Evolutionary conservation across 441 rosid species (phyloP).

Genomic region (Gossypium aridum): DNA sequence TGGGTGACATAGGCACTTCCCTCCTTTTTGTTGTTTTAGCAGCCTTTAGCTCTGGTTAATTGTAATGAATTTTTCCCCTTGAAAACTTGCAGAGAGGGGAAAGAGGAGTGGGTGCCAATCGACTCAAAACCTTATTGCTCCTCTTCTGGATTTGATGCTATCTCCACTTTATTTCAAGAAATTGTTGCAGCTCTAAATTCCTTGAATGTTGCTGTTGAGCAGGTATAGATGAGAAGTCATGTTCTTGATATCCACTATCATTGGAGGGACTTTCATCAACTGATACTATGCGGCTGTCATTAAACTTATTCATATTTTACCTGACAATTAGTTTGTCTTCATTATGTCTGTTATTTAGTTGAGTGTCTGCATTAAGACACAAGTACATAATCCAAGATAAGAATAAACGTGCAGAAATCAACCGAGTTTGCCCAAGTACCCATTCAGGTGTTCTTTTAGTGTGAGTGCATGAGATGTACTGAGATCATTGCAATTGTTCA

Average conservation of each 20-base stretch:
- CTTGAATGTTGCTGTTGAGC: constrained; percentile 74
- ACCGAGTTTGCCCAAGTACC: background rate
- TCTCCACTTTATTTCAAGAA: constrained; percentile 60
- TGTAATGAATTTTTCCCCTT: background rate
- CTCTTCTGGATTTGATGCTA: constrained; percentile 60
- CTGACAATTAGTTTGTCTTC: background rate
- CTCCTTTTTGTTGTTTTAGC: background rate
- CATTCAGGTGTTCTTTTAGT: background rate
- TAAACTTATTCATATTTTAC: background rate
- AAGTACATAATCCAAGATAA: background rate
- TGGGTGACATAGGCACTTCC: constrained; percentile 13
- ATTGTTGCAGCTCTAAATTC: constrained; percentile 50
- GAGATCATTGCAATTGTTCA: too few relatives aligned
- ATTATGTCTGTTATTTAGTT: background rate
- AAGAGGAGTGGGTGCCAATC: constrained; percentile 80
- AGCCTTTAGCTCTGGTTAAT: background rate
- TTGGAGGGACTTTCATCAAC: background rate
- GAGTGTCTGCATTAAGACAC: background rate
- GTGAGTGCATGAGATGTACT: background rate
- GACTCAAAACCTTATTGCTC: constrained; percentile 82
- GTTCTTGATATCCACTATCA: background rate
- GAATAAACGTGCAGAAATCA: background rate
- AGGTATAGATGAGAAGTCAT: constrained; percentile 36
- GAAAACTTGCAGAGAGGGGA: constrained; percentile 55
- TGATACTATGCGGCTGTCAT: background rate